These are phyloP conservation scores for Prunus mira DNA, from an alignment of 306 rosid genomes.

Conservation along the genomic window DNA sequence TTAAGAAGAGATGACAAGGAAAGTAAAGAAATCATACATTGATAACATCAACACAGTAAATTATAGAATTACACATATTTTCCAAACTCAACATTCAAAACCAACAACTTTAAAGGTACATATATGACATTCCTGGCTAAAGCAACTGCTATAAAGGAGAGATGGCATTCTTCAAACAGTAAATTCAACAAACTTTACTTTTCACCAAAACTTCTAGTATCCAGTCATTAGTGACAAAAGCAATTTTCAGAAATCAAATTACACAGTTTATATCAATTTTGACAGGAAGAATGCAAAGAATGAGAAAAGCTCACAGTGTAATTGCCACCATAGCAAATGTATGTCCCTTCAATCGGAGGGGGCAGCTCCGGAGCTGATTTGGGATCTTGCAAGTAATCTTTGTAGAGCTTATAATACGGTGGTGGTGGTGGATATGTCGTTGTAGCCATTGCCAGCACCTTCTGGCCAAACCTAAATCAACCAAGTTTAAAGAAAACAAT, in stretches of 20 bases:
- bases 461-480: slow-evolving; percentile 17
- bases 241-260: slow-evolving; percentile 7
- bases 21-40: neutral
- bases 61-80: neutral
- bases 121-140: neutral
- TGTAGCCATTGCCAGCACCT: slow-evolving; percentile 57
- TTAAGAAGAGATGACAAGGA: neutral
- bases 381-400: slow-evolving; percentile 73
- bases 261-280: neutral
- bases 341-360: slow-evolving; percentile 80
- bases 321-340: slow-evolving; percentile 67
- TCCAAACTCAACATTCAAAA: neutral
- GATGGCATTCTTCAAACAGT: neutral
- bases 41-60: neutral
- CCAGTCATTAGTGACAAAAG: neutral
- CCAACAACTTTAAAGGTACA: neutral
- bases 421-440: slow-evolving; percentile 94
- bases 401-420: slow-evolving; percentile 81
- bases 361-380: slow-evolving; percentile 84
- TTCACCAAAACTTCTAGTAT: neutral
- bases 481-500: neutral
- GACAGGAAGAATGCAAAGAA: neutral
- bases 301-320: slow-evolving; percentile 50
- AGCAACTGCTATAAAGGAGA: neutral
- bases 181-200: neutral